A percentile compares a stretch with the other conserved stretches of the same genome.
Evolutionary conservation across 2,329 filamentous ascomycete species (phyloP).

Genomic region (Aschersonia sp.): DNA sequence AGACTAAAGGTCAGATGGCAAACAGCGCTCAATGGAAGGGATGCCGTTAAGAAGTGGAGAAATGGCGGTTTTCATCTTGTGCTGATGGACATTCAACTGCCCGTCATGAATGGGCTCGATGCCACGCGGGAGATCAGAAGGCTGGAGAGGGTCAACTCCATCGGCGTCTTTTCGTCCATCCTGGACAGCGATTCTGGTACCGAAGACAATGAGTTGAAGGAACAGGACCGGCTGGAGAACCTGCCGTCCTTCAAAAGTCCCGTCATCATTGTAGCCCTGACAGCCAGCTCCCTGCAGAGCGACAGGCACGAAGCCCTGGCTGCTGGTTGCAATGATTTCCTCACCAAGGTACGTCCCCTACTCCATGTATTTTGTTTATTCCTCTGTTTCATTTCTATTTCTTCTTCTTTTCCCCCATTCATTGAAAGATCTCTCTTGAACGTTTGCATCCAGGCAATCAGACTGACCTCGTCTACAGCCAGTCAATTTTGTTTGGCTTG

Average conservation of each 20-base stretch:
- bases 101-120: conserved; percentile 89
- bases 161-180: conserved; percentile 74
- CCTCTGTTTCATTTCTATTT: too few species aligned
- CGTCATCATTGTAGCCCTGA: conserved; percentile 94
- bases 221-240: conserved; percentile 55
- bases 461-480: conserved; percentile 38
- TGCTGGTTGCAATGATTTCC: conserved; percentile 93
- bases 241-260: conserved; percentile 77
- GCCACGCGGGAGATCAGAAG: conserved; percentile 89
- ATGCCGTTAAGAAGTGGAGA: conserved; percentile 88
- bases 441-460: neutral
- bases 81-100: conserved; percentile 95
- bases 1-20: conserved; percentile 90
- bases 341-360: conserved; percentile 63
- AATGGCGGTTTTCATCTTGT: conserved; percentile 88
- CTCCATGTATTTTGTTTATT: too few species aligned
- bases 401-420: too few species aligned
- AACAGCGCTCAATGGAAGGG: conserved; percentile 88
- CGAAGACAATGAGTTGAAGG: conserved; percentile 32
- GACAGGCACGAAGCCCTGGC: conserved; percentile 90
- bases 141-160: conserved; percentile 78
- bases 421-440: neutral
- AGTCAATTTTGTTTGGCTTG: conserved; percentile 93
- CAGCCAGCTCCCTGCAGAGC: conserved; percentile 84
- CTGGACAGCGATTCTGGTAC: conserved; percentile 35